phyloP scores from a whole-genome alignment of 2,329 filamentous ascomycete species.

The Fusarium proliferatum region DNA sequence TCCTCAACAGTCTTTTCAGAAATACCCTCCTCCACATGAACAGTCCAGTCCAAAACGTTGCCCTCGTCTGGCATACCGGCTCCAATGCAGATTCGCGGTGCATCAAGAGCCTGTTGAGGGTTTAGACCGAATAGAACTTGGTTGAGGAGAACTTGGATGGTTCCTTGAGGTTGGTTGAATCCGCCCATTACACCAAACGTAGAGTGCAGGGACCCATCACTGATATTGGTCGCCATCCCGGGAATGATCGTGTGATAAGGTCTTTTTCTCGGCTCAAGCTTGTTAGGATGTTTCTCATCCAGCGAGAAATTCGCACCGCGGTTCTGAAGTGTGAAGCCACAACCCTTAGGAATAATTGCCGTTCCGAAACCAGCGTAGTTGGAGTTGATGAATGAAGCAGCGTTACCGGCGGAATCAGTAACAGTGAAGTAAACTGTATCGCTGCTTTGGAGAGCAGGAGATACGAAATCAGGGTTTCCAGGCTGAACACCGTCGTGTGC shows the following conservation, averaged over 20 bases:
- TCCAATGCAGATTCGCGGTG: slow-evolving; percentile 89
- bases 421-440: slow-evolving; percentile 96
- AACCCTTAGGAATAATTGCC: slow-evolving; percentile 82
- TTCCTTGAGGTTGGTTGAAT: slow-evolving; percentile 98
- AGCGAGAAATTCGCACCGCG: slow-evolving; percentile 89
- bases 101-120: slow-evolving; percentile 89
- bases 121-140: slow-evolving; percentile 84
- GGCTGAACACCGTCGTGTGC: slow-evolving; percentile 71
- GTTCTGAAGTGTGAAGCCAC: slow-evolving; percentile 95
- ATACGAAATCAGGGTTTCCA: slow-evolving; percentile 67
- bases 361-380: slow-evolving; percentile 93
- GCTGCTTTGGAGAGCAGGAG: slow-evolving; percentile 82
- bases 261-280: slow-evolving; percentile 81
- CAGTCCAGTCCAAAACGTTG: slow-evolving; percentile 68
- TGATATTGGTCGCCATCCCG: slow-evolving; percentile 82
- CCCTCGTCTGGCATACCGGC: slow-evolving; percentile 74
- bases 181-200: slow-evolving; percentile 98
- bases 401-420: slow-evolving; percentile 85
- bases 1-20: slow-evolving; percentile 73
- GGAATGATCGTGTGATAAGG: slow-evolving; percentile 99
- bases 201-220: slow-evolving; percentile 79
- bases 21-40: slow-evolving; percentile 88
- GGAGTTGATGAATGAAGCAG: slow-evolving; percentile 95
- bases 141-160: slow-evolving; percentile 91
- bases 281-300: slow-evolving; percentile 78